These are phyloP conservation scores for Hypocreales sp. DNA, from an alignment of 2,329 filamentous ascomycete genomes.

Conservation along the genomic window DNA sequence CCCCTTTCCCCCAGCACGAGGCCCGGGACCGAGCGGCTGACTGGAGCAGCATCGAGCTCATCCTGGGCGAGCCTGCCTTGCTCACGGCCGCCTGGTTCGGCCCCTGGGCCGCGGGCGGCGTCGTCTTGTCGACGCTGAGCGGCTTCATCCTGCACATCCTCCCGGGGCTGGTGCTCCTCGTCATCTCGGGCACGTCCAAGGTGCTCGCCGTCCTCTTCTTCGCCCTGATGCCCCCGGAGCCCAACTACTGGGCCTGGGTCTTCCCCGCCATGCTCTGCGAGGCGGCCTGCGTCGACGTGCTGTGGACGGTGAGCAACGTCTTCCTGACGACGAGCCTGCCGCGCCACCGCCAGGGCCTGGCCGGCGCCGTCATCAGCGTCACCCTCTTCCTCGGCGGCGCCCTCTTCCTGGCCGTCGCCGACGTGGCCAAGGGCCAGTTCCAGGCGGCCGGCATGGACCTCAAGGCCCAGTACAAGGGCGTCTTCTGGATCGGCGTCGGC, in stretches of 20 bases:
- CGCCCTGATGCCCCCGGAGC: constrained; percentile 34
- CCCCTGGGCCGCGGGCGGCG: constrained; percentile 43
- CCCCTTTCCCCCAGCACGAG: constrained; percentile 1
- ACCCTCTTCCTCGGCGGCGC: constrained; percentile 48
- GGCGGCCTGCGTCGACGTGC: constrained; percentile 50
- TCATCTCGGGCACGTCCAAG: constrained; percentile 35
- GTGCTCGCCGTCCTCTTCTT: constrained; percentile 36
- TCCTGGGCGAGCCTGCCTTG: constrained; percentile 35
- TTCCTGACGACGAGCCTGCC: constrained; percentile 52
- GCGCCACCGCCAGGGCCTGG: constrained; percentile 42
- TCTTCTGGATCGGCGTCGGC: constrained; percentile 45
- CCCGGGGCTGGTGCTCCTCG: constrained; percentile 34
- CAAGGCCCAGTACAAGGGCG: constrained; percentile 38
- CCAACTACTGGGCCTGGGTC: constrained; percentile 47
- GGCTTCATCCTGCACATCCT: constrained; percentile 41
- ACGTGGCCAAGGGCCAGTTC: constrained; percentile 31
- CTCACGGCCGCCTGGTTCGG: constrained; percentile 42
- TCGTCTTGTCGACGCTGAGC: constrained; percentile 36
- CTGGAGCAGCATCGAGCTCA: constrained; percentile 27
- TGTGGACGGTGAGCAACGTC: constrained; percentile 50
- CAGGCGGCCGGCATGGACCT: constrained; percentile 24
- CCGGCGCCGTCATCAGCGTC: constrained; percentile 47
- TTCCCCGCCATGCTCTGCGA: constrained; percentile 45
- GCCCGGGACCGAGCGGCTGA: neutral
- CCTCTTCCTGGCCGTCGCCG: constrained; percentile 46